Percentiles rank a stretch among this genome's conserved stretches.
phyloP scores from a whole-genome alignment of 495 filamentous ascomycete genomes.

The Tuber brumale region DNA sequence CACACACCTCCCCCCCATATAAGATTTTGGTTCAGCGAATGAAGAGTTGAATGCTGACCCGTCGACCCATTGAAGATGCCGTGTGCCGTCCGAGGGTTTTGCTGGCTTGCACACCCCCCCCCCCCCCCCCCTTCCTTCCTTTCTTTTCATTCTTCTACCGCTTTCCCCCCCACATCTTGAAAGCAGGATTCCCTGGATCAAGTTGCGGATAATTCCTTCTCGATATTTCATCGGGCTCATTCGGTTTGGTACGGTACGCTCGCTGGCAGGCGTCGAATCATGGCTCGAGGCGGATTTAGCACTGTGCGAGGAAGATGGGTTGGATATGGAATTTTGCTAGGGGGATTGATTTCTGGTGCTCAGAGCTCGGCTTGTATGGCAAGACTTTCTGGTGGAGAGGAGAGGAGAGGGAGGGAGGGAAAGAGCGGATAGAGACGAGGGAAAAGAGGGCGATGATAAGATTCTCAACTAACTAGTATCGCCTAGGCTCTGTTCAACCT shows the following conservation, averaged over 20 bases:
- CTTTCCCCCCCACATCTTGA: neutral
- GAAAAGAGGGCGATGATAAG: neutral
- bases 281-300: constrained; percentile 1
- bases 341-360: neutral
- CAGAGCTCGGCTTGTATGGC: neutral
- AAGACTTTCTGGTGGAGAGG: neutral
- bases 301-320: neutral
- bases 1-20: neutral
- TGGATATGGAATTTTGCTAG: neutral
- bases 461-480: neutral
- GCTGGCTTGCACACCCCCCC: neutral
- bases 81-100: neutral
- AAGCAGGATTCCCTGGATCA: neutral
- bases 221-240: neutral
- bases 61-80: neutral
- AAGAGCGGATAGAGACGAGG: neutral
- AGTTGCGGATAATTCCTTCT: neutral
- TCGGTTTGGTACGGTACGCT: neutral
- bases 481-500: constrained; percentile 6
- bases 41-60: neutral
- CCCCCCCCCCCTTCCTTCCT: neutral
- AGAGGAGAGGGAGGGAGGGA: neutral
- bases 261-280: constrained; percentile 5
- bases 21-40: neutral
- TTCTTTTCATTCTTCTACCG: neutral